These are phyloP conservation scores for Westerdykella ornata DNA, from an alignment of 2,329 filamentous ascomycete species.

Conservation along the genomic window DNA sequence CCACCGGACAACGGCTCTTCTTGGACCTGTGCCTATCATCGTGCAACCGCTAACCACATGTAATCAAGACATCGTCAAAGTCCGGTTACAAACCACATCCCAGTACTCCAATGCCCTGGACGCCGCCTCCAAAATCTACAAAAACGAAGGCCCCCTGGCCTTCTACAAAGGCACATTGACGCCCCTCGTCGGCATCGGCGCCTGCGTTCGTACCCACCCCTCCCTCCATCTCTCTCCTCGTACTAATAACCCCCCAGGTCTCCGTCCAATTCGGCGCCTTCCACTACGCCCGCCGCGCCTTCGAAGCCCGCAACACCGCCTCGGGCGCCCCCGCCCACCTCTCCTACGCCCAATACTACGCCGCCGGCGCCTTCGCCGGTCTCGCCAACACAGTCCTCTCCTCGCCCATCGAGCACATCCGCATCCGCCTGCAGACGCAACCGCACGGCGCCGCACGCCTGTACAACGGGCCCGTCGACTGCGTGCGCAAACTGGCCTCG, in stretches of 20 bases:
- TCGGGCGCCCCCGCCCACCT: slow-evolving; percentile 48
- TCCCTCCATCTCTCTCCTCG: background rate
- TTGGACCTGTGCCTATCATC: slow-evolving; percentile 1
- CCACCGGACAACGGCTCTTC: background rate
- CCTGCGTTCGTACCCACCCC: slow-evolving; percentile 60
- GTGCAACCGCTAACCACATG: slow-evolving; percentile 12
- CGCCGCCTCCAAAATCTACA: slow-evolving; percentile 76
- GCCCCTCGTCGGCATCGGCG: slow-evolving; percentile 89
- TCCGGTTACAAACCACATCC: slow-evolving; percentile 83
- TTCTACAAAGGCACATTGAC: slow-evolving; percentile 99
- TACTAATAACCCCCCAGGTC: slow-evolving; percentile 35
- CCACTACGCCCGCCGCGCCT: slow-evolving; percentile 78
- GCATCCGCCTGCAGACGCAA: slow-evolving; percentile 93
- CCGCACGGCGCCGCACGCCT: slow-evolving; percentile 74
- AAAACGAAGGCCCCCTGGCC: slow-evolving; percentile 77
- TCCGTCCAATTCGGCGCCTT: slow-evolving; percentile 99
- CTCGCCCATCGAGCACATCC: slow-evolving; percentile 90
- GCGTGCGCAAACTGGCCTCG: slow-evolving; percentile 72
- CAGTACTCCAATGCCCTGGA: slow-evolving; percentile 74
- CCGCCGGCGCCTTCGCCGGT: slow-evolving; percentile 85
- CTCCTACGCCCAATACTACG: slow-evolving; percentile 80
- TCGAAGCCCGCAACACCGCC: slow-evolving; percentile 64
- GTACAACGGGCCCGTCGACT: slow-evolving; percentile 82
- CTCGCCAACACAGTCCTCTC: slow-evolving; percentile 84
- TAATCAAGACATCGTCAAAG: slow-evolving; percentile 83